Conservation (phyloP, 1,284 basidiomycete genomes). For the Naganishia sp. region DNA sequence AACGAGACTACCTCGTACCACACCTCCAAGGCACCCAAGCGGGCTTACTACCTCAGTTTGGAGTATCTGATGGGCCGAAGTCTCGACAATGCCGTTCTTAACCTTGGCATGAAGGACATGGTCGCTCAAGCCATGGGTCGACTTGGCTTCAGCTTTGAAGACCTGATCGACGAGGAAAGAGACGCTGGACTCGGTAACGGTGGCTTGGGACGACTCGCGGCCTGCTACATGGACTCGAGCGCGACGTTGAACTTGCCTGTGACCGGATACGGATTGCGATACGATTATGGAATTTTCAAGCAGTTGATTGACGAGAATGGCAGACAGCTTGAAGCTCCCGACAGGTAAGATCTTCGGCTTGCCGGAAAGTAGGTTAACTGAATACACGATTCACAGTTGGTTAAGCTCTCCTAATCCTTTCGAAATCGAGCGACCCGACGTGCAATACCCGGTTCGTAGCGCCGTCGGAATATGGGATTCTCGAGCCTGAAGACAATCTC, state of each 20-base stretch:
- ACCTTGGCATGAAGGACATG: slow-evolving; percentile 74
- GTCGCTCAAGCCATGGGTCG: slow-evolving; percentile 68
- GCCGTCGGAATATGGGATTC: not conserved
- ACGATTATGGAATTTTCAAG: slow-evolving; percentile 87
- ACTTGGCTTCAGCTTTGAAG: slow-evolving; percentile 68
- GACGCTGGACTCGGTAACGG: slow-evolving; percentile 74
- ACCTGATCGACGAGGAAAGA: slow-evolving; percentile 79
- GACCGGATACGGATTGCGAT: slow-evolving; percentile 83
- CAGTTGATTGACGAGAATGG: slow-evolving; percentile 74
- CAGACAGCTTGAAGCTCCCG: slow-evolving; percentile 83
- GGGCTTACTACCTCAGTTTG: slow-evolving; percentile 78
- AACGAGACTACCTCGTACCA: slow-evolving; percentile 53
- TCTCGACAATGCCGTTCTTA: slow-evolving; percentile 85
- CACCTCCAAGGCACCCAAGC: slow-evolving; percentile 59
- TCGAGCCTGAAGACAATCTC: not conserved
- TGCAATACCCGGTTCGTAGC: slow-evolving; percentile 61
- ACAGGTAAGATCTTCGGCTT: slow-evolving; percentile 80
- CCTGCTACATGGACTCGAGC: slow-evolving; percentile 85
- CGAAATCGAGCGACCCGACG: slow-evolving; percentile 84
- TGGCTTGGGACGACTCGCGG: slow-evolving; percentile 83
- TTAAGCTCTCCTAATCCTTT: slow-evolving; percentile 44
- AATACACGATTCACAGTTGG: not conserved
- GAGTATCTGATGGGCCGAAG: slow-evolving; percentile 84
- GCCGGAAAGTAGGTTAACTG: slow-evolving; percentile 42
- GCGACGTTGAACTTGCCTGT: slow-evolving; percentile 75